Base-by-base conservation (phyloP, 805 yeast genomes). In the Candida multigemmis region DNA sequence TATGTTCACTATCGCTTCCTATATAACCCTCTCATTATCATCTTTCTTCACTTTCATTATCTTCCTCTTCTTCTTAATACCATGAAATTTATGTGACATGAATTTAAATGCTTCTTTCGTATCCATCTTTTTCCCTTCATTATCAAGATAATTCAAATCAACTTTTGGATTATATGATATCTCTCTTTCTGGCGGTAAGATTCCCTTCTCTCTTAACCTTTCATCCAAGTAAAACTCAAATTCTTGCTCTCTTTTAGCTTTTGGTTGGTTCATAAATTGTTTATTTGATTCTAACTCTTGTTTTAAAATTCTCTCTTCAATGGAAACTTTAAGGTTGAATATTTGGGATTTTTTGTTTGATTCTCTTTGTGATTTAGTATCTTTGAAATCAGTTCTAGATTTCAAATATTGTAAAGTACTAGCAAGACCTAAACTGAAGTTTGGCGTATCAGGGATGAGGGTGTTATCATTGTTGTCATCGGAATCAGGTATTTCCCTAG, bases 1-100 rank as follows among this genome's bases (percentile, higher is more conserved):
- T n/a, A n/a, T n/a, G n/a, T n/a, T n/a, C n/a, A n/a, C n/a, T n/a
- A n/a, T n/a, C n/a, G n/a, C n/a, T n/a, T n/a, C n/a, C n/a, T n/a
- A n/a, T n/a, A n/a, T n/a, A n/a, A n/a, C n/a, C n/a, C n/a, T n/a
- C n/a, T n/a, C n/a, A n/a, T n/a, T n/a, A n/a, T n/a, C n/a, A 15
- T 30, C 27, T 23, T 24, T 12, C 7, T 27, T 28, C 23, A 26
- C 23, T 22, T 31, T 34, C 9, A 25, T 24, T 18, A 28, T 28
- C 26, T 37, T 35, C 19, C 22, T 23, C 22, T 34, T 44, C 12
- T 27, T 21, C 19, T 26, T 33, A 7, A 44, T 57, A 3, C 91
- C 93, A 46, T 84, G 94, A 48, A 82, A 84, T 36, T 74, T 71
- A 35, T 79, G 87, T 3, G 91, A 78, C 24, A 83, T 53, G 34